Evolutionary conservation across 306 rosid genomes (phyloP).

Genomic region (Sphenostylis stenocarpa): DNA sequence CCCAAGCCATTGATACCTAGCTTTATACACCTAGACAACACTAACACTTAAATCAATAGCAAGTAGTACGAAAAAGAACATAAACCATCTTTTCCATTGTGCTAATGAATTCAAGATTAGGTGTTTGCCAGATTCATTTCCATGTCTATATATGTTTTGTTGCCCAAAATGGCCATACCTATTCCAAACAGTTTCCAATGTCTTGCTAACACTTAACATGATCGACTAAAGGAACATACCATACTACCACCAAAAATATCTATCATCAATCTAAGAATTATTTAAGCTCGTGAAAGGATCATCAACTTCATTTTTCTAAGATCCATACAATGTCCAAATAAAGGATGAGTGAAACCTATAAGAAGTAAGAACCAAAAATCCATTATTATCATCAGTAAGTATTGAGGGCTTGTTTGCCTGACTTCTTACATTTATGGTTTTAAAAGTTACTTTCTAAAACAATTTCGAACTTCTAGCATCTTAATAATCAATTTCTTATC

Average conservation of each 20-base stretch:
- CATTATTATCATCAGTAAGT: not conserved
- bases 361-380: not conserved
- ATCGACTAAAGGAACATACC: not conserved
- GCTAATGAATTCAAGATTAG: not conserved
- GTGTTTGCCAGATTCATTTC: not conserved
- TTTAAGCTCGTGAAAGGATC: not conserved
- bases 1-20: not conserved
- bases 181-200: constrained; percentile 3
- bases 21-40: constrained; percentile 20
- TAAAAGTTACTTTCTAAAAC: no score
- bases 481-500: not conserved
- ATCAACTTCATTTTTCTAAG: not conserved
- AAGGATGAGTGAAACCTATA: not conserved
- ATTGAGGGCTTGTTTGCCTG: not conserved
- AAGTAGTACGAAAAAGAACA: constrained; percentile 7
- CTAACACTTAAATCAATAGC: not conserved
- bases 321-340: not conserved
- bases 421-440: no score
- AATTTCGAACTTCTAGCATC: not conserved
- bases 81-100: not conserved
- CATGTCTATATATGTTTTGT: not conserved
- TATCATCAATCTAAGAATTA: not conserved
- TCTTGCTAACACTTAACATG: not conserved
- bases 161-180: not conserved
- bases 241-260: not conserved